A percentile compares a stretch with the other conserved stretches of the same genome.
Evolutionary conservation across 805 yeast species (phyloP).

Genomic region (Metschnikowia baotianmanensis): DNA sequence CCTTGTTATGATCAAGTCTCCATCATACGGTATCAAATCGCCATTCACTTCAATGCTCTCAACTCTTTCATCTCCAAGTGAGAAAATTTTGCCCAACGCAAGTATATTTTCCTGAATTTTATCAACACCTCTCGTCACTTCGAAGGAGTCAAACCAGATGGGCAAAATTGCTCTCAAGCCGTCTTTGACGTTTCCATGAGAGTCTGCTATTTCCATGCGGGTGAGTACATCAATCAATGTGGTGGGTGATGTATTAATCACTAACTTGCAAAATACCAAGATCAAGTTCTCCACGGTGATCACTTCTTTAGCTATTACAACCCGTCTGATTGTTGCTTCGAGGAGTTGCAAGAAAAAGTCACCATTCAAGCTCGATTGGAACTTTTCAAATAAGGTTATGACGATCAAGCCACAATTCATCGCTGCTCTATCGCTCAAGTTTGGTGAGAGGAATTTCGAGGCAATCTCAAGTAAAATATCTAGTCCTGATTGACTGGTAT

Average conservation of each 20-base stretch:
- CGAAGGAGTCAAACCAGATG: slow-evolving; percentile 83
- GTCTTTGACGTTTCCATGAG: slow-evolving; percentile 18
- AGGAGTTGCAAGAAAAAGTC: slow-evolving; percentile 56
- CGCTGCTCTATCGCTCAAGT: slow-evolving; percentile 76
- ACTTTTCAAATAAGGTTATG: slow-evolving; percentile 55
- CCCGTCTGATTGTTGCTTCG: slow-evolving; percentile 67
- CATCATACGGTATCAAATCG: slow-evolving; percentile 61
- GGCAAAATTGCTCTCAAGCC: slow-evolving; percentile 61
- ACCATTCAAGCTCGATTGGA: slow-evolving; percentile 34
- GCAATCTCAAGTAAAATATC: slow-evolving; percentile 61
- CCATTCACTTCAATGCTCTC: slow-evolving; percentile 64
- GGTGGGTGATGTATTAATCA: slow-evolving; percentile 53
- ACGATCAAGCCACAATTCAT: slow-evolving; percentile 71
- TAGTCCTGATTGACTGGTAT: slow-evolving; percentile 44
- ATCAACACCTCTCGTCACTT: slow-evolving; percentile 74
- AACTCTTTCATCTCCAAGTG: slow-evolving; percentile 54
- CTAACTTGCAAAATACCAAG: slow-evolving; percentile 70
- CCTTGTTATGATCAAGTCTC: slow-evolving; percentile 75
- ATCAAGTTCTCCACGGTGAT: slow-evolving; percentile 75
- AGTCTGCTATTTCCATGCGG: slow-evolving; percentile 31
- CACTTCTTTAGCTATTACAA: slow-evolving; percentile 64
- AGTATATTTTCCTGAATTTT: slow-evolving; percentile 63
- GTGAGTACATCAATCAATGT: slow-evolving; percentile 62
- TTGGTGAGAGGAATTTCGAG: slow-evolving; percentile 68
- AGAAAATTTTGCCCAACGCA: slow-evolving; percentile 68